Evolutionary conservation across 2,329 filamentous ascomycete genomes (phyloP), one percentile per base, ranked within the genome.

Genomic region (Trichoderma brevicompactum): DNA sequence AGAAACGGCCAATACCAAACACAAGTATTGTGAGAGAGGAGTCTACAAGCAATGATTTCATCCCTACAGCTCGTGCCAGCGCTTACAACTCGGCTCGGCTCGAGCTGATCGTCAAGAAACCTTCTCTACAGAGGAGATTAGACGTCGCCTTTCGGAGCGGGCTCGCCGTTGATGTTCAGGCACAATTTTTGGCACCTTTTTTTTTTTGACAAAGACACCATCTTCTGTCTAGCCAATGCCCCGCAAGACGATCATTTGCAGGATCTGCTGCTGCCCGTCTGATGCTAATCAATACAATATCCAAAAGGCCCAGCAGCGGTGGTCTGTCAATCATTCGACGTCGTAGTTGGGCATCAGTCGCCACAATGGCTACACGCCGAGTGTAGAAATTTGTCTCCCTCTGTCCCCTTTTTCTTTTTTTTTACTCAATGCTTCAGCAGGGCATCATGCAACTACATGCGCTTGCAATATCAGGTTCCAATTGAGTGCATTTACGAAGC

Each of bases 41-140:
- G 28, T 7, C n/a, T 38, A 8, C 41, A 15, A 28, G 32, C 43
- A n/a, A 48, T 38, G 55, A 23, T 13, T 41, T 44, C 36, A 52
- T 43, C 46, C 13, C 44, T 17, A 23, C 36, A 32, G 5, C 38
- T 15, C 19, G n/a, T 9, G 10, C 58, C 36, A 28, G 23, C 23
- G 13, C n/a, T 41, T 46, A 61, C 19, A 62, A 2, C 46, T 41
- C 59, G 48, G 48, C 49, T 54, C 59, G 48, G 48, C 59, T 62
- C 59, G 19, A 44, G 46, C 36, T 65, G 63, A 65, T 65, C 54
- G 63, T 32, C 63, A n/a, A 59, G 6, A 65, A 23, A n/a, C 63
- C 38, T 52, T 23, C n/a, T 41, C 17, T 40, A 58, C 50, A 32
- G 12, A 17, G 52, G 44, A 60, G 44, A 17, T 17, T 53, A 32